Evolutionary conservation across 139 green algal genomes (phyloP), one percentile per base, ranked within the genome.

Genomic region (Volvox africanus): DNA sequence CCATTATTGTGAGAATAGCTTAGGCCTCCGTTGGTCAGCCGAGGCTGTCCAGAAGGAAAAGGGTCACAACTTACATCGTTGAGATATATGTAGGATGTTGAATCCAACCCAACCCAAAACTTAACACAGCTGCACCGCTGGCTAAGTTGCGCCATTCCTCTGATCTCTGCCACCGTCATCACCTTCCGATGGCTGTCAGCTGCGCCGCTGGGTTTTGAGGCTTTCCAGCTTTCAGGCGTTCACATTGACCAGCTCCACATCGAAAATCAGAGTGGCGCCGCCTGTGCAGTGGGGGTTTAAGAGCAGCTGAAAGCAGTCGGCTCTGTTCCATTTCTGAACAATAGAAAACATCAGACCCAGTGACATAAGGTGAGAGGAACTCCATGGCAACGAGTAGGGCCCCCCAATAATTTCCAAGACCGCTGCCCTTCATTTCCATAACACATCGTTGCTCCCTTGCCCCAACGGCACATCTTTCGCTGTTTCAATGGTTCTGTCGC

Each of bases 201-300:
- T 55, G 44, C 44, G 9, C 44, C 44, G 9, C 9, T 14, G 44
- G 44, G 44, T 55, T 55, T 5, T 9, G 44, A 9, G 44, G 9
- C 9, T 9, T 55, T 14, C 44, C 44, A 9, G 5, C 9, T 55
- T n/a, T 24, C 2, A 32, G 61, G 35, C 36, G 33, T 21, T n/a
- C 17, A 88, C 65, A 61, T 88, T 88, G 33, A 88, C 35, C 6
- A 88, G 65, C 82, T 93, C 82, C 61, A 82, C 86, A 33, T 94
- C 93, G 71, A 95, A 95, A 36, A 95, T 92, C 11, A 95, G 91
- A 0, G 93, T 95, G 44, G 93, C 93, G 30, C 92, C 92, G 37
- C 92, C 92, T 94, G 92, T 24, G 32, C 36, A 24, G 37, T 13
- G 24, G 6, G 71, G 18, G 71, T 33, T 1, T 13, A 33, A 18